Percentiles rank a stretch among this genome's conserved stretches.
Conservation (phyloP, 1,284 basidiomycete species). For the Pseudozyma sp. region DNA sequence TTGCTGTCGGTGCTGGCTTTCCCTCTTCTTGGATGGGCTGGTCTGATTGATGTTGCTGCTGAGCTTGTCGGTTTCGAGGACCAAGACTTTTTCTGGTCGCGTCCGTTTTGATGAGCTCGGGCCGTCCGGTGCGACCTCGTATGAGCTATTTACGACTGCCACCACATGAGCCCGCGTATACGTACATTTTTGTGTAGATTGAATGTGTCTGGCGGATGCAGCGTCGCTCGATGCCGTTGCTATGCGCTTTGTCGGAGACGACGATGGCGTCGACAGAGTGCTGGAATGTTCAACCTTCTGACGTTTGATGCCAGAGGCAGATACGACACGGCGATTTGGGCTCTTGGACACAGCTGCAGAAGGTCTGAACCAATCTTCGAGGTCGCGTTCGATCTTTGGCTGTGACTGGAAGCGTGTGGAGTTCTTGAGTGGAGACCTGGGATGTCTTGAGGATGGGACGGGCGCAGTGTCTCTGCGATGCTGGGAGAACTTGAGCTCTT, state of each 20-base stretch:
- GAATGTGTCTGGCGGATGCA: background rate
- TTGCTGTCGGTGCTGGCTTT: background rate
- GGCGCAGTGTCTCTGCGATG: background rate
- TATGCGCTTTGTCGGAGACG: background rate
- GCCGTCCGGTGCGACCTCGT: slow-evolving; percentile 6
- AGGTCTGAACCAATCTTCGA: slow-evolving; percentile 22
- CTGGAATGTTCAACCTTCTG: slow-evolving; percentile 21
- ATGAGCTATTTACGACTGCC: slow-evolving; percentile 22
- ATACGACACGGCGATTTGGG: slow-evolving; percentile 11
- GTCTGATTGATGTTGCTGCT: slow-evolving; percentile 14
- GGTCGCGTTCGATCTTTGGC: slow-evolving; percentile 11
- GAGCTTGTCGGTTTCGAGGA: slow-evolving; percentile 26
- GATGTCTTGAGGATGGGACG: background rate
- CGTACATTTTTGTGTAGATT: slow-evolving; percentile 9
- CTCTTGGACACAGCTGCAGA: slow-evolving; percentile 1
- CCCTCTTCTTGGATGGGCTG: slow-evolving; percentile 1
- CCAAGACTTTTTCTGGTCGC: slow-evolving; percentile 32
- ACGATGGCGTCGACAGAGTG: background rate
- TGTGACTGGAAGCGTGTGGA: slow-evolving; percentile 24
- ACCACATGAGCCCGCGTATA: slow-evolving; percentile 36
- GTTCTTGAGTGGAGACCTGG: slow-evolving; percentile 24
- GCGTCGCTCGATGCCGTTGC: background rate
- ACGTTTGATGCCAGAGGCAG: slow-evolving; percentile 26
- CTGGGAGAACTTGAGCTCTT: background rate
- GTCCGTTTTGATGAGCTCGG: slow-evolving; percentile 11